A percentile compares a stretch with the other conserved stretches of the same genome.
Conservation (phyloP, 805 yeast species). For the Saturnispora diversa region DNA sequence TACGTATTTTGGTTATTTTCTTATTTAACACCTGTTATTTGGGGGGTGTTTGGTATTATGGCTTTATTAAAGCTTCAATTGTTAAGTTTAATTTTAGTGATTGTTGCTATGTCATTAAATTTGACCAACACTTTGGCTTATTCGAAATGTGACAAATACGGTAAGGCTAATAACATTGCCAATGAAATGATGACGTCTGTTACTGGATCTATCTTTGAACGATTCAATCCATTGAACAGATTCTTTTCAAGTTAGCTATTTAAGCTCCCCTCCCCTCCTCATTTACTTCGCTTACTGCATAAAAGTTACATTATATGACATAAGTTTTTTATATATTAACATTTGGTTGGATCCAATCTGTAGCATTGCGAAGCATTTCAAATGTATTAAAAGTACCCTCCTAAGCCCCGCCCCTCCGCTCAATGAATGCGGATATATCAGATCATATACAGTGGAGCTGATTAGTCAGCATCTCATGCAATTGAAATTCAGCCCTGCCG, state of each 20-base stretch:
- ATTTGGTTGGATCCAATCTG: too few species aligned
- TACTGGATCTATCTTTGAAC: conserved; percentile 35
- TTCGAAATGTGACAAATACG: conserved; percentile 86
- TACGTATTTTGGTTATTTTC: conserved; percentile 78
- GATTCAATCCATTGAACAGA: conserved; percentile 36
- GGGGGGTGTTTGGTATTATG: conserved; percentile 68
- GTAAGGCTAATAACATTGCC: conserved; percentile 69
- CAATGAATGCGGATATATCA: too few species aligned
- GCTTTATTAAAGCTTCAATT: conserved; percentile 75
- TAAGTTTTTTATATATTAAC: too few species aligned
- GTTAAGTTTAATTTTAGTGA: conserved; percentile 52
- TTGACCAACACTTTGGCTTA: conserved; percentile 83
- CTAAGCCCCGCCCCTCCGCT: too few species aligned
- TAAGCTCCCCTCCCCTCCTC: neutral
- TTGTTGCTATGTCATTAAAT: conserved; percentile 63
- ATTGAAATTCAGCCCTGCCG: too few species aligned
- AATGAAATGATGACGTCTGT: conserved; percentile 47
- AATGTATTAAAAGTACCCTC: too few species aligned
- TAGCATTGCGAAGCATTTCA: too few species aligned
- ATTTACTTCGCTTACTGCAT: neutral
- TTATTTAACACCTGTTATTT: conserved; percentile 65
- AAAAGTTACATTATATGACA: too few species aligned
- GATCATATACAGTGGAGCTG: too few species aligned
- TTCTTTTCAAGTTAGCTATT: conserved; percentile 11
- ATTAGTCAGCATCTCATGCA: too few species aligned